Base-by-base conservation (phyloP, 306 rosid genomes). In the Vigna nakashimae region DNA sequence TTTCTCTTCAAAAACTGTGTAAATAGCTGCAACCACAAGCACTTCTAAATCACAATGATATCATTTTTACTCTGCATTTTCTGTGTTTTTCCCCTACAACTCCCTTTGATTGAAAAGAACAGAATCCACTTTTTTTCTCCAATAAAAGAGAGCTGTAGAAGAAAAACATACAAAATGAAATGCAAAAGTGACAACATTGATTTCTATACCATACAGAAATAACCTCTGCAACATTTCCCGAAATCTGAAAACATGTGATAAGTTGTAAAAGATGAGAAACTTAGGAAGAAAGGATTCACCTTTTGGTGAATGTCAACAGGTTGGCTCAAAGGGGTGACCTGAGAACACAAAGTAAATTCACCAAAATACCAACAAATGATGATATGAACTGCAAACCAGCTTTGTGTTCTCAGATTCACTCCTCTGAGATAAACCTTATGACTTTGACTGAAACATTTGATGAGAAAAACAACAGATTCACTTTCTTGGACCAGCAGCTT, bases 311-410 rank as follows among this genome's bases (percentile, higher is more conserved):
- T 42, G n/a, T 45, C 71, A 69, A 62, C 78, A 79, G 65, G 69
- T 52, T 51, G 49, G 57, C 77, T 79, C 81, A 83, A 79, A 79
- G 86, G 86, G 84, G 84, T 83, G 86, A 83, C 86, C 86, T 79
- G 83, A 79, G 86, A 83, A 79, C 86, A 83, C 86, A 83, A 69
- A 60, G 70, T 74, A 34, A 74, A 79, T 69, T 83, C 65, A 50
- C 4, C 6, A 66, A 1, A 30, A 46, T 58, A 69, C 26, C 49
- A 17, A 48, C 7, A 48, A 17, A 78, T 28, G n/a, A 7, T 71
- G 13, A 7, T 71, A 58, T 60, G 69, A 18, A 17, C 0, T 65
- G 49, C 22, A 59, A 65, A 53, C 60, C 52, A 83, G 36, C 80
- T 18, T 59, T 83, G 86, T 83, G 58, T 69, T 83, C 86, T 79